Conservation (phyloP, 495 filamentous ascomycete species). For the Hamigera avellanea region DNA sequence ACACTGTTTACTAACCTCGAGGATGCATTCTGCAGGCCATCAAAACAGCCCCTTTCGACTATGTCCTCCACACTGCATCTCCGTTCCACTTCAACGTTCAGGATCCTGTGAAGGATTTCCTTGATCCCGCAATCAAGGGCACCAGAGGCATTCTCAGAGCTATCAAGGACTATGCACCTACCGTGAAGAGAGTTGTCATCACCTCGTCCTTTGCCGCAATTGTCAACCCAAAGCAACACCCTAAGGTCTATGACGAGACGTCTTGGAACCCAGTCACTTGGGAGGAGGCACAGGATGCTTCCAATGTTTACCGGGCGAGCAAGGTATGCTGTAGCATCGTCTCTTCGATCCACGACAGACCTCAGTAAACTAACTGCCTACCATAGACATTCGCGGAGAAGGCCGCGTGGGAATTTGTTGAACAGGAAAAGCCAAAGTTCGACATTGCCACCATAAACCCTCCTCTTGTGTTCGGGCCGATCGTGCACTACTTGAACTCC, state of each 20-base stretch:
- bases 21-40: slow-evolving; percentile 33
- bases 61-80: slow-evolving; percentile 79
- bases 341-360: not conserved
- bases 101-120: slow-evolving; percentile 67
- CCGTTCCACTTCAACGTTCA: slow-evolving; percentile 68
- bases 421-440: slow-evolving; percentile 70
- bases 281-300: slow-evolving; percentile 47
- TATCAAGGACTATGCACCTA: slow-evolving; percentile 60
- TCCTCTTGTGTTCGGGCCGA: slow-evolving; percentile 62
- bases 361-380: not conserved
- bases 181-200: slow-evolving; percentile 71
- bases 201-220: slow-evolving; percentile 82
- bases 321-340: slow-evolving; percentile 37
- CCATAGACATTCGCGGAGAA: slow-evolving; percentile 45
- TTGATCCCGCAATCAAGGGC: slow-evolving; percentile 77
- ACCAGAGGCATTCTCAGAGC: slow-evolving; percentile 71
- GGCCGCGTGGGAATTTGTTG: slow-evolving; percentile 73
- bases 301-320: slow-evolving; percentile 56
- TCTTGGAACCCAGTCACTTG: slow-evolving; percentile 79
- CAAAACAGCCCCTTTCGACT: slow-evolving; percentile 65
- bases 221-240: slow-evolving; percentile 36
- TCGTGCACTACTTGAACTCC: slow-evolving; percentile 53
- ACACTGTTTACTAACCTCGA: not conserved
- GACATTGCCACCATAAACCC: slow-evolving; percentile 60
- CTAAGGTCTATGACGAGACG: slow-evolving; percentile 52